Conservation (phyloP, 164 flowering plant species). For the Aristolochia contorta region DNA sequence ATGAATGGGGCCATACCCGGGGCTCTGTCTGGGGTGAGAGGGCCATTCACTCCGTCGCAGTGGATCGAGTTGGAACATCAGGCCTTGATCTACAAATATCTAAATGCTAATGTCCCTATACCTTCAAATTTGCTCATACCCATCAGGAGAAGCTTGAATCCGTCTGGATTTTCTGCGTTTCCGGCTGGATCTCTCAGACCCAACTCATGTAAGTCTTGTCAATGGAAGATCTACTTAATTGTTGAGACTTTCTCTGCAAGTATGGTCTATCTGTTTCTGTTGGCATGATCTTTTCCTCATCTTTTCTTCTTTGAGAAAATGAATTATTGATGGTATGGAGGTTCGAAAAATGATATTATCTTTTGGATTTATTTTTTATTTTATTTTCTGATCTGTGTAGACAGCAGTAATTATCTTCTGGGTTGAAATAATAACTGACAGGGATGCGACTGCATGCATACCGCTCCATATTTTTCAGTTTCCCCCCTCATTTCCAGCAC, state of each 20-base stretch:
- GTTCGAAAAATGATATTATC: no score
- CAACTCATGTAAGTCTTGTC: slow-evolving; percentile 39
- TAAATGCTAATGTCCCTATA: slow-evolving; percentile 59
- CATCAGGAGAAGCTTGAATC: slow-evolving; percentile 52
- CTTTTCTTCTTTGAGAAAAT: neutral
- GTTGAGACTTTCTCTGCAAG: neutral
- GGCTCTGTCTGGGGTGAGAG: slow-evolving; percentile 43
- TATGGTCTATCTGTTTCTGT: no score
- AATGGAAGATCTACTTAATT: neutral
- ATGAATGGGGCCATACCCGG: slow-evolving; percentile 40
- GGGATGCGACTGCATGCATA: no score
- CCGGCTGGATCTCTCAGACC: slow-evolving; percentile 44
- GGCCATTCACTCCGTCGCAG: slow-evolving; percentile 78
- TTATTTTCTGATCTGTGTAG: no score
- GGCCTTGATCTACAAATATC: slow-evolving; percentile 81
- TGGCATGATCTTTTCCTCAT: neutral
- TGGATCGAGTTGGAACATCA: slow-evolving; percentile 93
- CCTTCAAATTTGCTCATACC: slow-evolving; percentile 73
- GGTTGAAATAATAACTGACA: no score
- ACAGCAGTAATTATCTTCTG: no score
- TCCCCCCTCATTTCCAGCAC: no score
- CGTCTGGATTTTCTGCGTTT: slow-evolving; percentile 41
- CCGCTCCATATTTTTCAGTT: no score
- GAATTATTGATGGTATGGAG: neutral
- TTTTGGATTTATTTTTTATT: no score